These are phyloP conservation scores for Luzula sylvatica DNA, from an alignment of 176 grass and related monocot species.

Conservation along the genomic window DNA sequence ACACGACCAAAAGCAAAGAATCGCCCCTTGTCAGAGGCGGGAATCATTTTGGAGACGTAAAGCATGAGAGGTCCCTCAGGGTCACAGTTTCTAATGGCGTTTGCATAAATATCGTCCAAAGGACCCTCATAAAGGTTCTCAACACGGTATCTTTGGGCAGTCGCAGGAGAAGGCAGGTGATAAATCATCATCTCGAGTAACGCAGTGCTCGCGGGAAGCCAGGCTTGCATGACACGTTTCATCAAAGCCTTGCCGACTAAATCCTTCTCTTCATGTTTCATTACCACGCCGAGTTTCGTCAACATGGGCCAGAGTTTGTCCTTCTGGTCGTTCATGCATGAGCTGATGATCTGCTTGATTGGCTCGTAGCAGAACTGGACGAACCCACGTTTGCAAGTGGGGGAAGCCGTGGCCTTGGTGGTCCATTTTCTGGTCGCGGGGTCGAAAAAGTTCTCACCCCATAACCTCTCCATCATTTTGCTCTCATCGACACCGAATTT, in stretches of 20 bases:
- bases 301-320: conserved; percentile 14
- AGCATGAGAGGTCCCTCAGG: conserved; percentile 20
- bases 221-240: conserved; percentile 20
- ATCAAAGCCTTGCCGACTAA: conserved; percentile 14
- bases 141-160: conserved; percentile 13
- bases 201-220: conserved; percentile 14
- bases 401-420: not conserved
- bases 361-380: conserved; percentile 2
- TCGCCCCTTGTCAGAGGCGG: conserved; percentile 18
- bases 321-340: conserved; percentile 13
- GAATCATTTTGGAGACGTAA: conserved; percentile 26
- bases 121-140: conserved; percentile 16
- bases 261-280: conserved; percentile 17
- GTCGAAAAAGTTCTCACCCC: conserved; percentile 17
- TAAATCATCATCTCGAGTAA: conserved; percentile 18
- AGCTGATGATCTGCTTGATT: conserved; percentile 6
- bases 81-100: conserved; percentile 21
- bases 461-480: conserved; percentile 15
- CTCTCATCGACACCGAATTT: conserved; percentile 15
- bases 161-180: conserved; percentile 8
- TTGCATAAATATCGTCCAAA: conserved; percentile 13
- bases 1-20: conserved; percentile 12
- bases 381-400: conserved; percentile 1
- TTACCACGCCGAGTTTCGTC: not conserved
- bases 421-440: conserved; percentile 5